Evolutionary conservation across 202 grass and related monocot species (phyloP), one percentile per base, ranked within the genome.

Genomic region (Zizania palustris): DNA sequence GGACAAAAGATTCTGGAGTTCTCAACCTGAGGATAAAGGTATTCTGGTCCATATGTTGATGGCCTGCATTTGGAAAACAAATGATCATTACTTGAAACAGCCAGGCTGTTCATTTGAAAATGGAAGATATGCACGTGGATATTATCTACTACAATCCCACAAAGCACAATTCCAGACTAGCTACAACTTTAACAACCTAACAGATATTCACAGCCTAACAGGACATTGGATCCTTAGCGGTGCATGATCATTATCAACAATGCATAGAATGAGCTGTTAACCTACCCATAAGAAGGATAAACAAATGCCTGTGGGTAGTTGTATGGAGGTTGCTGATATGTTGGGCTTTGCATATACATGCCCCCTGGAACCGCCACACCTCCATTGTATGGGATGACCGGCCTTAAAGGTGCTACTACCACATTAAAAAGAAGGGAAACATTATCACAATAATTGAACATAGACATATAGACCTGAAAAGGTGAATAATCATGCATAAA

Each of bases 221-320:
- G 38, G 45, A 63, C 35, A 75, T 67, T 60, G 74, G 59, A 87
- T 61, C 9, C 5, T 40, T 87, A 84, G 72, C 60, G 76, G 81
- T 68, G 57, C 42, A 78, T 78, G 73, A 82, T 84, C 64, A 74
- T 70, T 87, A 66, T 69, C 51, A 87, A 75, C 49, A 48, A 80
- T 77, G 62, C 58, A 77, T 81, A 12, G 50, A 77, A 83, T 79
- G 35, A 73, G 74, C 39, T 67, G 76, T 81, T 84, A 80, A 92
- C 86, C 78, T 89, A 92, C 90, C 86, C 90, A 86, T 84, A 86
- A 45, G 86, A 65, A 69, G 80, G 80, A 81, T 92, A 92, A 60
- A 88, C 81, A 84, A 84, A 33, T 64, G 80, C 79, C 74, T 92
- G 90, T 58, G 84, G 83, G 76, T 86, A 89, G 80, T 84, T 86